Percentiles rank a stretch among this genome's conserved stretches.
These are phyloP conservation scores for Fusarium tupiense DNA, from an alignment of 2,329 filamentous ascomycete genomes.

Conservation along the genomic window DNA sequence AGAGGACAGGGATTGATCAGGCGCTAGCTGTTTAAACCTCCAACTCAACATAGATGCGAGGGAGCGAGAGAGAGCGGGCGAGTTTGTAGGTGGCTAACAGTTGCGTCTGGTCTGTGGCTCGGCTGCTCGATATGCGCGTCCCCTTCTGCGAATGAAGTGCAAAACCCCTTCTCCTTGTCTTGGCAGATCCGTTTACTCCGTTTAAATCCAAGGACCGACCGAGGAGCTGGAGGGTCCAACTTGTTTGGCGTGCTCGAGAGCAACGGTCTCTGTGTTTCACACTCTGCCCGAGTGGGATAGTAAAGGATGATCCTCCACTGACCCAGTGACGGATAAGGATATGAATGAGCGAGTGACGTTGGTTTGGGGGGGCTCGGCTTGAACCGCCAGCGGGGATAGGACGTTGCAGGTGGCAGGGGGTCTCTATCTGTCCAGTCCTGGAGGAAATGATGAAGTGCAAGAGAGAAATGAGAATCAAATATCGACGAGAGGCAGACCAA, in stretches of 20 bases:
- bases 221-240: conserved; percentile 6
- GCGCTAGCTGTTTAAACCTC: neutral
- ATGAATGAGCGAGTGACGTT: conserved; percentile 28
- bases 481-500: neutral
- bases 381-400: conserved; percentile 20
- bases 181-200: conserved; percentile 20
- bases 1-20: conserved; percentile 19
- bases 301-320: conserved; percentile 25
- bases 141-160: neutral
- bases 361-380: conserved; percentile 28
- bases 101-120: conserved; percentile 33
- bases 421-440: neutral
- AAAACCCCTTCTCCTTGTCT: conserved; percentile 2
- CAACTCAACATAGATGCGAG: neutral
- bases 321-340: conserved; percentile 24
- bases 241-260: conserved; percentile 4
- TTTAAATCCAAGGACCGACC: conserved; percentile 10
- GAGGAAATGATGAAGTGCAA: conserved; percentile 10
- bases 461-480: conserved; percentile 7
- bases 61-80: neutral
- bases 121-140: conserved; percentile 12
- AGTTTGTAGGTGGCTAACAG: conserved; percentile 23
- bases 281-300: conserved; percentile 11
- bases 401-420: neutral
- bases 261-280: conserved; percentile 31